Conservation (phyloP, 495 filamentous ascomycete genomes). For the Schizothecium vesticola region DNA sequence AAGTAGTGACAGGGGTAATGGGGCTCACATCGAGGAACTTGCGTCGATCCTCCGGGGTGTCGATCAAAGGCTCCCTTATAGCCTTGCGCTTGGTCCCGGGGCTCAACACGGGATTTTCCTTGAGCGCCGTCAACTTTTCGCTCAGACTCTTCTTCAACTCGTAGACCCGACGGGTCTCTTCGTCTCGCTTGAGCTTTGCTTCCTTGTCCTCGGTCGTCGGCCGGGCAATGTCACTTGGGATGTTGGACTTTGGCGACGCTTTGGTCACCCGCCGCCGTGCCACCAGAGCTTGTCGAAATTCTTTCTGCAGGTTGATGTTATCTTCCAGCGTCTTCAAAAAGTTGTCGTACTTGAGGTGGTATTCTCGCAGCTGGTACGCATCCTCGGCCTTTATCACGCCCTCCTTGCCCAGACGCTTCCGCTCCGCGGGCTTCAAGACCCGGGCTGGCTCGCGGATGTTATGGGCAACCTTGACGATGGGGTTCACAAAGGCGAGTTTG, state of each 20-base stretch:
- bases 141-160: slow-evolving; percentile 1
- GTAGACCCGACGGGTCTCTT: neutral
- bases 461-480: slow-evolving; percentile 17
- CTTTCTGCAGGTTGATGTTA: neutral
- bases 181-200: neutral
- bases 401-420: neutral
- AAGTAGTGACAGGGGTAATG: neutral
- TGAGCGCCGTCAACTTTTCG: neutral
- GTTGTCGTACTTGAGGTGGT: neutral
- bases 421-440: slow-evolving; percentile 12
- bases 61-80: neutral
- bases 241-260: neutral
- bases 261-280: neutral
- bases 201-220: neutral
- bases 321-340: neutral
- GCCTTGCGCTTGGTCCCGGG: slow-evolving; percentile 1
- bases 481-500: slow-evolving; percentile 23
- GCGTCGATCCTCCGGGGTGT: neutral
- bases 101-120: neutral
- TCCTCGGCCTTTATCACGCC: neutral
- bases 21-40: slow-evolving; percentile 5
- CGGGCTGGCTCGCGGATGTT: slow-evolving; percentile 18
- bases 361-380: neutral
- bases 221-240: neutral
- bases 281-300: neutral